These are phyloP conservation scores for Gremmenia infestans DNA, from an alignment of 2,329 filamentous ascomycete genomes.

Conservation along the genomic window DNA sequence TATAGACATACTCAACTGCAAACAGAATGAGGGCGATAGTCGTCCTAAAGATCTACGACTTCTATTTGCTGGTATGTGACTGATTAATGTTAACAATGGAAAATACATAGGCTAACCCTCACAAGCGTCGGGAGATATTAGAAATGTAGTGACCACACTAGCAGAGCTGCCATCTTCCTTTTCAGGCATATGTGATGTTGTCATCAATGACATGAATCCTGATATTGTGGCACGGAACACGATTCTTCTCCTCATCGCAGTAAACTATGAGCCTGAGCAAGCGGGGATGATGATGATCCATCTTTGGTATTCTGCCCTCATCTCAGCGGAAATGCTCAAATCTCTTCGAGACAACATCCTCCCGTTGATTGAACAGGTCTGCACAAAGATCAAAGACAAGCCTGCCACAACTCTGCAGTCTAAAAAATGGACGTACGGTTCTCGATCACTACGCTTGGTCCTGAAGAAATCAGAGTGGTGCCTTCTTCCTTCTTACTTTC, in stretches of 20 bases:
- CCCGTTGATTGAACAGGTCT: conserved; percentile 32
- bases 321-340: not conserved
- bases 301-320: conserved; percentile 41
- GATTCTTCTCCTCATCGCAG: conserved; percentile 9
- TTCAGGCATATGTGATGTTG: conserved; percentile 34
- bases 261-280: not conserved
- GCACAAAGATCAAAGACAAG: conserved; percentile 31
- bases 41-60: conserved; percentile 28
- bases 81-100: not conserved
- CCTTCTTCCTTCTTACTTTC: conserved; percentile 25
- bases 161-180: conserved; percentile 17
- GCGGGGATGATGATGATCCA: conserved; percentile 23
- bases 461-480: conserved; percentile 32
- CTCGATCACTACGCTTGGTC: conserved; percentile 20
- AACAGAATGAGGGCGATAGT: conserved; percentile 28
- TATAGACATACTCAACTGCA: conserved; percentile 34
- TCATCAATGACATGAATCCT: conserved; percentile 15
- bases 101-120: not conserved
- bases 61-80: conserved; percentile 32
- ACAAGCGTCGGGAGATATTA: conserved; percentile 38
- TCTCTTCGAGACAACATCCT: conserved; percentile 5
- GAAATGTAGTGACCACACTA: conserved; percentile 37
- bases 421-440: conserved; percentile 7
- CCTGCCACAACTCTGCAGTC: not conserved
- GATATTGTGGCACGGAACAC: conserved; percentile 12